Evolutionary conservation across 129 eudicot species (phyloP), one percentile per base, ranked within the genome.

Genomic region (Flaveria robusta): DNA sequence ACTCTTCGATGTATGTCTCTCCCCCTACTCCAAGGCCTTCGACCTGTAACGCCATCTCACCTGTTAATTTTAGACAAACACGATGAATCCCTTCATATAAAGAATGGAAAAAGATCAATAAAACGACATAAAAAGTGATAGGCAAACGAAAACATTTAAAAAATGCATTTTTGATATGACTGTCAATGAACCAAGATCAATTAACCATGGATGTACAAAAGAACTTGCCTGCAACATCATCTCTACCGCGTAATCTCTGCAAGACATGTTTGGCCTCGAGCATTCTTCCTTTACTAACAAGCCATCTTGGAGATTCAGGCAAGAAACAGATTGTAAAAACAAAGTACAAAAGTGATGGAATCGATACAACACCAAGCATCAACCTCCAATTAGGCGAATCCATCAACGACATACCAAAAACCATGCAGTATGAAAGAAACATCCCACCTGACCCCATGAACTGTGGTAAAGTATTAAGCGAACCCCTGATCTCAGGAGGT

Each of bases 221-320:
- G n/a, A 56, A 77, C 87, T 77, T 67, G 89, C 96, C 98, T 77
- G 97, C 79, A 64, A 93, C 97, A 69, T 93, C 97, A 56, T 93
- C 91, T 74, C 83, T 81, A 49, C 93, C 98, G 22, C 96, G 97
- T 23, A 93, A 76, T 70, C 81, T 81, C 84, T 88, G 96, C 87
- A 93, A 72, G 58, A 90, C 91, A 66, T 70, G 83, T 31, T 88
- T 93, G 7, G 98, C 98, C 81, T 93, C 93, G 1, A 71, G 77
- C 97, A 88, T 90, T 49, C 83, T 81, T 37, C 98, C 97, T 87
- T 93, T 93, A 76, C 98, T 93, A 4, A 93, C 98, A 19, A 93
- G 89, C 98, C 98, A 93, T 72, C 98, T 83, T 27, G 98, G 98
- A 85, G 97, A 90, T 81, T 93, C 98, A 15, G 98, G 98, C 79